Percentiles rank a stretch among this genome's conserved stretches.
These are phyloP conservation scores for Penicillium angulare DNA, from an alignment of 495 filamentous ascomycete genomes.

Conservation along the genomic window DNA sequence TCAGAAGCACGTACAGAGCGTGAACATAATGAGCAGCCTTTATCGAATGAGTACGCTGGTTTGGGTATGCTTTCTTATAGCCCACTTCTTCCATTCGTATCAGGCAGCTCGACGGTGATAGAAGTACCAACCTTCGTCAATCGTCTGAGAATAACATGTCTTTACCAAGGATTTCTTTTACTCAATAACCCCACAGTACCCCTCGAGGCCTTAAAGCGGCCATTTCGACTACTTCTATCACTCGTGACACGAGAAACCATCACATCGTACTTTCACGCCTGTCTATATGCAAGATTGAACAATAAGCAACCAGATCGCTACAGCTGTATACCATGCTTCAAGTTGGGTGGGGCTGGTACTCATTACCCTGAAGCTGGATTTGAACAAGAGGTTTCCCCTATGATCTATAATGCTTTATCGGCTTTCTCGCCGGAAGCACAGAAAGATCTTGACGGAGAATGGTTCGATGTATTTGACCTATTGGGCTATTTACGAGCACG, in stretches of 20 bases:
- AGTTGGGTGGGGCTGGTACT: background rate
- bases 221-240: slow-evolving; percentile 66
- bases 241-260: slow-evolving; percentile 53
- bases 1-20: background rate
- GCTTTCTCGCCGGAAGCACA: slow-evolving; percentile 11
- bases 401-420: slow-evolving; percentile 48
- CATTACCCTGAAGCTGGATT: background rate
- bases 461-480: slow-evolving; percentile 71
- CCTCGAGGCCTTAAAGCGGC: slow-evolving; percentile 22
- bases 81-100: background rate
- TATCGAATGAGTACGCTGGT: background rate
- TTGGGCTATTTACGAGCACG: slow-evolving; percentile 58
- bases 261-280: slow-evolving; percentile 37
- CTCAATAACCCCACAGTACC: background rate
- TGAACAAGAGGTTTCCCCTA: background rate
- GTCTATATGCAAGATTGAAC: slow-evolving; percentile 21
- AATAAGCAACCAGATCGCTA: slow-evolving; percentile 49
- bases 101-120: background rate
- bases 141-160: background rate
- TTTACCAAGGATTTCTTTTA: background rate
- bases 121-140: background rate
- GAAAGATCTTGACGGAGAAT: slow-evolving; percentile 62
- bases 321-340: slow-evolving; percentile 19
- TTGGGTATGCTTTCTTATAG: background rate
- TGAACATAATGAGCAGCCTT: background rate